A percentile compares a stretch with the other conserved stretches of the same genome.
Evolutionary conservation across 1,284 basidiomycete genomes (phyloP).

Genomic region (Neolentinus lepideus): DNA sequence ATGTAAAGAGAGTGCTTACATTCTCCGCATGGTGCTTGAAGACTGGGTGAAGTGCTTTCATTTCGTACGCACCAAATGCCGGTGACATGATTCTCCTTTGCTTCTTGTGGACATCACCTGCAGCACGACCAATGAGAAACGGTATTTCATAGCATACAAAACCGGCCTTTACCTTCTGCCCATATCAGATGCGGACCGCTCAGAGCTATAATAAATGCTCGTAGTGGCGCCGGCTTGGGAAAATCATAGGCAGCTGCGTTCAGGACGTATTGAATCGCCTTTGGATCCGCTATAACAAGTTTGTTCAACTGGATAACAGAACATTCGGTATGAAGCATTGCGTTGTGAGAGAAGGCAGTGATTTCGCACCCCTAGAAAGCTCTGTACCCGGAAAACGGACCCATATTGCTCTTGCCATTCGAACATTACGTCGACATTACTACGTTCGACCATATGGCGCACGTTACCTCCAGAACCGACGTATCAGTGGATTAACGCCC

Average conservation of each 20-base stretch:
- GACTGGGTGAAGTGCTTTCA: slow-evolving; percentile 12
- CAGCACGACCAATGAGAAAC: background rate
- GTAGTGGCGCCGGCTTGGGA: slow-evolving; percentile 9
- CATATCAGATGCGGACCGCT: slow-evolving; percentile 19
- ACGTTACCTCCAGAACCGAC: slow-evolving; percentile 32
- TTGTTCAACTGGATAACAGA: slow-evolving; percentile 18
- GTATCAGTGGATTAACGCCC: no score
- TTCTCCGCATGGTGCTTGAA: slow-evolving; percentile 10
- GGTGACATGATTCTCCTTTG: slow-evolving; percentile 23
- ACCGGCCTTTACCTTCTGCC: slow-evolving; percentile 16
- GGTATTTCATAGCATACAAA: background rate
- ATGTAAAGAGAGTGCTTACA: slow-evolving; percentile 3
- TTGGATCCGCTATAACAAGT: slow-evolving; percentile 19
- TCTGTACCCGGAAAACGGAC: slow-evolving; percentile 41
- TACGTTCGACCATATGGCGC: slow-evolving; percentile 40
- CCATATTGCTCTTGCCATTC: slow-evolving; percentile 41
- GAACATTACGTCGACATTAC: slow-evolving; percentile 42
- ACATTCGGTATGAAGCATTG: background rate
- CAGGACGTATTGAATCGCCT: slow-evolving; percentile 12
- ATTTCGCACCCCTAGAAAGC: slow-evolving; percentile 35
- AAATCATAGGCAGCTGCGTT: slow-evolving; percentile 13
- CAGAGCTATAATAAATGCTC: slow-evolving; percentile 7
- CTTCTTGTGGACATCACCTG: slow-evolving; percentile 21
- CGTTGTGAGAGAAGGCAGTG: background rate
- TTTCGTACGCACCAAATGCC: slow-evolving; percentile 16